Evolutionary conservation across 2,329 filamentous ascomycete species (phyloP).

Genomic region (Hansfordia pulvinata): DNA sequence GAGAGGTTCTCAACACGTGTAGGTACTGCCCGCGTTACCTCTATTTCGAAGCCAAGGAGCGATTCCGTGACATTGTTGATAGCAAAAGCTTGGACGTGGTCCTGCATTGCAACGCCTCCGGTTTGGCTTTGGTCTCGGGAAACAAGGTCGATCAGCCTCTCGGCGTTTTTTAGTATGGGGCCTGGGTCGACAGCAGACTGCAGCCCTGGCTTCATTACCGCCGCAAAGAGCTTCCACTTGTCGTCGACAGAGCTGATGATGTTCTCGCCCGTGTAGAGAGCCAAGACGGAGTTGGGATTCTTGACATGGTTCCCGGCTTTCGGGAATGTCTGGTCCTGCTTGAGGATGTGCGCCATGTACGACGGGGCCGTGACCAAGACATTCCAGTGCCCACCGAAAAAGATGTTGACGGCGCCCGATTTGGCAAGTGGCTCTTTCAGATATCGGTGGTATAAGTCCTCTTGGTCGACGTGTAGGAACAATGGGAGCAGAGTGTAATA

Average conservation of each 20-base stretch:
- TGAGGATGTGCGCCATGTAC: slow-evolving; percentile 25
- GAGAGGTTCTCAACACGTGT: no score
- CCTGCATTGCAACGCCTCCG: slow-evolving; percentile 15
- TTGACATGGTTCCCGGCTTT: slow-evolving; percentile 27
- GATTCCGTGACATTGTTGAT: slow-evolving; percentile 4
- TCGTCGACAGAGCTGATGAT: slow-evolving; percentile 23
- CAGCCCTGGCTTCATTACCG: slow-evolving; percentile 21
- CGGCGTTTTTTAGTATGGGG: slow-evolving; percentile 11
- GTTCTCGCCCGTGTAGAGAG: slow-evolving; percentile 22
- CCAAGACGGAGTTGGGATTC: slow-evolving; percentile 23
- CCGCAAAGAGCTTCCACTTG: slow-evolving; percentile 19
- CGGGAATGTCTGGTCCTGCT: slow-evolving; percentile 15
- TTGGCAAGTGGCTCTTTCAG: slow-evolving; percentile 21
- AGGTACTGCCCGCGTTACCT: no score
- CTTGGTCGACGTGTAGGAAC: slow-evolving; percentile 26
- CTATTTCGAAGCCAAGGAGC: slow-evolving; percentile 2
- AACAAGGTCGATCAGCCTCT: slow-evolving; percentile 10
- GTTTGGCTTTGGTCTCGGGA: slow-evolving; percentile 12
- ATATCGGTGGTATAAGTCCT: slow-evolving; percentile 23
- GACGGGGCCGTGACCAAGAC: slow-evolving; percentile 28
- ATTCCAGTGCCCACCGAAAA: slow-evolving; percentile 34
- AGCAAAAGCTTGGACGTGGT: slow-evolving; percentile 6
- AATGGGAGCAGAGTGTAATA: slow-evolving; percentile 27
- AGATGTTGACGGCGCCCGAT: slow-evolving; percentile 32
- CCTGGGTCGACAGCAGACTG: slow-evolving; percentile 12